Evolutionary conservation across 495 filamentous ascomycete genomes (phyloP).

Genomic region (Podospora pseudocomata): DNA sequence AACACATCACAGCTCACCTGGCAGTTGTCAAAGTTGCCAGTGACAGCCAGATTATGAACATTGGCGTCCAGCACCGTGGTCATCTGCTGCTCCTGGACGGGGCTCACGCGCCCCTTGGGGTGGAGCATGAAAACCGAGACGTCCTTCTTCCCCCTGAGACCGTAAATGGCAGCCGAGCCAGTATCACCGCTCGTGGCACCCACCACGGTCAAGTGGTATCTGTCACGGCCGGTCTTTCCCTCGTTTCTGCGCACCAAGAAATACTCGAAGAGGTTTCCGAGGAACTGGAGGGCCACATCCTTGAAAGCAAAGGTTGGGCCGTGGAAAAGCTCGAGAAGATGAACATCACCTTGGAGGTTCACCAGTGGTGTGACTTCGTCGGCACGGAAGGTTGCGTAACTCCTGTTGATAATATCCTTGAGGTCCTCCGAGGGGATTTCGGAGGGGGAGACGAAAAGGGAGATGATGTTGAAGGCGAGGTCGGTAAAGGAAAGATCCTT

Average conservation of each 20-base stretch:
- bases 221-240: slow-evolving; percentile 63
- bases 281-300: slow-evolving; percentile 82
- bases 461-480: slow-evolving; percentile 69
- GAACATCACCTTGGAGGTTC: slow-evolving; percentile 65
- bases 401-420: slow-evolving; percentile 70
- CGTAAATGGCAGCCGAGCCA: slow-evolving; percentile 92
- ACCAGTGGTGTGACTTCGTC: slow-evolving; percentile 69
- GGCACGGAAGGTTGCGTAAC: slow-evolving; percentile 83
- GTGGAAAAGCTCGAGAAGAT: slow-evolving; percentile 93
- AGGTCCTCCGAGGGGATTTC: slow-evolving; percentile 83
- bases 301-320: slow-evolving; percentile 97
- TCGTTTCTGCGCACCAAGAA: slow-evolving; percentile 80
- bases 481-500: slow-evolving; percentile 71
- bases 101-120: slow-evolving; percentile 76
- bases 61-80: slow-evolving; percentile 83
- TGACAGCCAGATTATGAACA: slow-evolving; percentile 81
- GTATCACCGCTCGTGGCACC: slow-evolving; percentile 94
- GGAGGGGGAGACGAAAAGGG: slow-evolving; percentile 72
- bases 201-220: slow-evolving; percentile 85
- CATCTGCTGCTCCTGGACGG: slow-evolving; percentile 94
- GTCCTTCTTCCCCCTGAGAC: slow-evolving; percentile 95
- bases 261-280: slow-evolving; percentile 96
- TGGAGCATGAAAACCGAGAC: slow-evolving; percentile 86
- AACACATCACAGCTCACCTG: slow-evolving; percentile 49
- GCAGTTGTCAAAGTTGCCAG: slow-evolving; percentile 92